Evolutionary conservation across 1,139 yeast species (phyloP), one percentile per base, ranked within the genome.

Genomic region (Meyerozyma sp.): DNA sequence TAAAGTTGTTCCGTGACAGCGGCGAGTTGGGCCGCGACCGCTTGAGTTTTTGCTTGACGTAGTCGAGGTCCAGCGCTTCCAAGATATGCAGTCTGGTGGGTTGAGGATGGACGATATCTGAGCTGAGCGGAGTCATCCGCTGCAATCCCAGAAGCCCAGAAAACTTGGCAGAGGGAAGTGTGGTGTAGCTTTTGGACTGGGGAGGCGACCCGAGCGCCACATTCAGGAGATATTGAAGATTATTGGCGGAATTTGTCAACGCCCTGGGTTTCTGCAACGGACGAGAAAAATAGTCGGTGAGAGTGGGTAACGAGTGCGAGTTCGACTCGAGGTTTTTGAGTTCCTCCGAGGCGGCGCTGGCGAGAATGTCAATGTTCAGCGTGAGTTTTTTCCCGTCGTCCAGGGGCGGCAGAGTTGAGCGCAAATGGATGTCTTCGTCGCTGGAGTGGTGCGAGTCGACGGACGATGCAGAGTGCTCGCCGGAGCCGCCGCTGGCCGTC

Each of bases 321-420:
- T 60, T 63, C 30, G 57, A 43, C 18, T 77, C 81, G 46, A 82
- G 55, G 46, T 73, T 66, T 42, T 68, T 84, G 44, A 87, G 70
- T 59, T 86, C 93, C 57, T 85, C 86, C 5, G 90, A 77, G 1
- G 95, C 95, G 3, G 95, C 94, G 23, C 84, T 78, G 4, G 94
- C 95, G 47, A 87, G 66, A 3, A 85, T 74, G 58, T 86, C 86
- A 60, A 87, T 86, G 57, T 84, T 89, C 62, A 79, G 73, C 43
- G 75, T 71, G 20, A 21, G 16, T 34, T 34, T 34, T 10, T 18
- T 11, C 10, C 34, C 34, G 34, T 30, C 34, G 16, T 30, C 34
- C 34, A 30, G 34, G 8, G 34, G 34, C 9, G 34, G 34, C 34
- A 30, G 34, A 4, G 34, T 30, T 9, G 34, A 30, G n/a, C 34